Base-by-base conservation (phyloP, 148 eudicot genomes). In the Tetragonia tetragonoides region DNA sequence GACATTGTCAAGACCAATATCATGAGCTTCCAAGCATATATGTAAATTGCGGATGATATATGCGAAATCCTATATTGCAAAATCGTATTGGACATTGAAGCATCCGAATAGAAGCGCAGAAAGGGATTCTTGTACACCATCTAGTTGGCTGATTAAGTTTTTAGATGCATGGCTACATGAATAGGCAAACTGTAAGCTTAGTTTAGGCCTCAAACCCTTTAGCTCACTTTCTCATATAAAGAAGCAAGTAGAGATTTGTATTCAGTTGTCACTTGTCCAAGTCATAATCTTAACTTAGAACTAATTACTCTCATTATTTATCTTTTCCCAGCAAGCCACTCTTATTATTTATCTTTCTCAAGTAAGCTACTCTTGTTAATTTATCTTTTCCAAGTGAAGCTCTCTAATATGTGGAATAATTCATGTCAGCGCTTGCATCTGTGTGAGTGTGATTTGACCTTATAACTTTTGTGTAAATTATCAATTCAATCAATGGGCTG, bases 371-470 rank as follows among this genome's bases (percentile, higher is more conserved):
- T 53, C 42, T 57, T 61, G 2, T 54, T 53, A 14, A 28, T 18
- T 16, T 16, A 42, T 74, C 54, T 74, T 60, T 74, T 60, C 18
- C 34, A 28, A 41, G 68, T 74, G 41, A 60, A 17, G 34, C 37
- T 61, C 41, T 42, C 66, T n/a, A 21, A 37, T 41, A 38, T 41
- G 39, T 42, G 21, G 66, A 77, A 67, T 67, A 53, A 67, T 54
- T 77, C 49, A 67, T 54, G 53, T 49, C 66, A 71, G 63, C 11
- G 49, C 34, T 65, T 39, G 11, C 20, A 49, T 75, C 56, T 75
- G 24, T 42, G 59, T 65, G 23, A 53, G 64, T 68, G 66, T 51
- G 54, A 54, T 44, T 38, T 75, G 41, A 73, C 17, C 57, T 67
- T 49, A 79, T 67, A 15, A 60, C 39, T 41, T 66, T 57, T 56